These are phyloP conservation scores for Tolypocladium endophyticum DNA, from an alignment of 2,329 filamentous ascomycete species.

Conservation along the genomic window DNA sequence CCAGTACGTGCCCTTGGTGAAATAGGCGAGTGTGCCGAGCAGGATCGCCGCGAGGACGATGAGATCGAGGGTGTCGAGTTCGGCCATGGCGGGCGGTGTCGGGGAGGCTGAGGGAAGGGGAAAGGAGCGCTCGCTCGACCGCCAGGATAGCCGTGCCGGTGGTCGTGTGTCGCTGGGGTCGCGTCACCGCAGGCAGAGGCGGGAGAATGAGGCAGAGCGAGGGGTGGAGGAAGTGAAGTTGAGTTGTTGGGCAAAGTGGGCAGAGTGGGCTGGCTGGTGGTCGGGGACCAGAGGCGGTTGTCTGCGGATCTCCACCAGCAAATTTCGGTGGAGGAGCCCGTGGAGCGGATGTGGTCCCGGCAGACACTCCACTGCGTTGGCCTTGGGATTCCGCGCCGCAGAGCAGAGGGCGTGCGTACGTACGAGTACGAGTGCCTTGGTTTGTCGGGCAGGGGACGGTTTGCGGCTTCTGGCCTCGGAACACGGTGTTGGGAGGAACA, in stretches of 20 bases:
- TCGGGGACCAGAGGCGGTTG: neutral
- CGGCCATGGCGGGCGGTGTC: slow-evolving; percentile 60
- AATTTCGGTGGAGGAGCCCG: neutral
- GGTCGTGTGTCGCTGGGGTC: neutral
- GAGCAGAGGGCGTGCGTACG: no score
- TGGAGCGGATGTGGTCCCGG: neutral
- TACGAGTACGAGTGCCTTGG: neutral
- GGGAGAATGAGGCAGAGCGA: neutral
- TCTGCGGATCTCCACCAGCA: neutral
- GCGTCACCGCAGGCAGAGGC: neutral
- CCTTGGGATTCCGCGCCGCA: neutral
- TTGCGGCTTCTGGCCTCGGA: neutral
- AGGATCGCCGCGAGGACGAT: slow-evolving; percentile 80
- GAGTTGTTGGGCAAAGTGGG: neutral
- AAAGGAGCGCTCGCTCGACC: neutral
- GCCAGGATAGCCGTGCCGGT: neutral
- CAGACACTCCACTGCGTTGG: neutral
- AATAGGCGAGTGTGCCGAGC: slow-evolving; percentile 83
- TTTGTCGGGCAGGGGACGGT: neutral
- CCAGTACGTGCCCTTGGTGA: slow-evolving; percentile 96
- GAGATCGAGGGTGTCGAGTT: slow-evolving; percentile 92
- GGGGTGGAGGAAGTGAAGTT: neutral
- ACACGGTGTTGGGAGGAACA: neutral
- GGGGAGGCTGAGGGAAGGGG: neutral
- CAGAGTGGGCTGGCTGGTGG: neutral